Evolutionary conservation across 2,329 filamentous ascomycete species (phyloP), one percentile per base, ranked within the genome.

Genomic region (Sclerotinia spermophila): DNA sequence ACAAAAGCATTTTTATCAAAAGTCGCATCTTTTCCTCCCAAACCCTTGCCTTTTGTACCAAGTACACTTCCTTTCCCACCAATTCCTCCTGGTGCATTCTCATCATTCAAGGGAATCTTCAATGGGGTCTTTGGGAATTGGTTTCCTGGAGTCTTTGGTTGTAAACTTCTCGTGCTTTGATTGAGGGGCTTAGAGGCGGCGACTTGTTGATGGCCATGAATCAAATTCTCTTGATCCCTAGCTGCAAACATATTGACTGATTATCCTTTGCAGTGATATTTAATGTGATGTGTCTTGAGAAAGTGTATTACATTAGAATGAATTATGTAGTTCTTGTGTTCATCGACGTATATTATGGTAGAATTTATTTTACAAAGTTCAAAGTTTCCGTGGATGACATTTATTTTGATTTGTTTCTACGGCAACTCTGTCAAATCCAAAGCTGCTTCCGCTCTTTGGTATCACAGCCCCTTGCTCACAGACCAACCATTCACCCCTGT

Each of bases 191-290:
- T 97, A 24, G 88, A 85, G 21, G 89, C 87, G 35, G 89, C 89
- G 65, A 85, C 87, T 72, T 89, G 86, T 79, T 94, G 92, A 79
- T 91, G 91, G 75, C 86, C 87, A 79, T 93, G 89, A 77, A 93
- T 87, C 80, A 93, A 82, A 81, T 97, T 97, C 82, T 97, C 94
- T 82, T 97, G 93, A 81, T 97, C 92, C 77, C 89, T 87, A 42
- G 90, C 86, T 72, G 92, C 92, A 79, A 93, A 85, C 93, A 94
- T 97, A 71, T 73, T 83, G 71, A 70, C 74, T 42, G 40, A 69
- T 58, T 30, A 33, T 42, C 38, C 13, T 67, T 10, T 71, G 35
- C 30, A 35, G 48, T 68, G 40, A 60, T 59, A 40, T 55, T 56
- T 7, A 55, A 72, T 71, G 44, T n/a, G 59, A 53, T 60, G 19